Percentiles rank a stretch among this genome's conserved stretches.
phyloP scores from a whole-genome alignment of 2,329 filamentous ascomycete species.

The Fusarium clavum region DNA sequence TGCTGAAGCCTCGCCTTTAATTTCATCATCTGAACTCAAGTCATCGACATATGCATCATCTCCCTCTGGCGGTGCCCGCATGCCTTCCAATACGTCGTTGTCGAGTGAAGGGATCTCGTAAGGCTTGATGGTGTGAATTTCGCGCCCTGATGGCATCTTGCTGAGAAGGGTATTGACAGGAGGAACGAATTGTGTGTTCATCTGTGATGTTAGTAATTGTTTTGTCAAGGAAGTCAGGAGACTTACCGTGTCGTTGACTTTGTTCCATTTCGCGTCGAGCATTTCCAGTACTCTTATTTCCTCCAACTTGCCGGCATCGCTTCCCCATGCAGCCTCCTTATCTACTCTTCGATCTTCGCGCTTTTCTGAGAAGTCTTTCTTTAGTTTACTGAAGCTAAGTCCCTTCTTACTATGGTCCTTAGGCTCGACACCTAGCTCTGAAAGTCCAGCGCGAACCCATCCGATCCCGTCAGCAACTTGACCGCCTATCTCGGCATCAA shows the following conservation, averaged over 20 bases:
- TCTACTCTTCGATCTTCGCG: constrained; percentile 84
- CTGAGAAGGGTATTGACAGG: constrained; percentile 77
- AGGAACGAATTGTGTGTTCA: constrained; percentile 84
- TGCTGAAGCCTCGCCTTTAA: constrained; percentile 44
- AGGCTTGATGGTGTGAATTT: constrained; percentile 79
- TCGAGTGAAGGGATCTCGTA: constrained; percentile 76
- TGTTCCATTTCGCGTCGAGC: constrained; percentile 89
- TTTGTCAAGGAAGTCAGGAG: fast-evolving
- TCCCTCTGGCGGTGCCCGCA: constrained; percentile 58
- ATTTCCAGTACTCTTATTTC: constrained; percentile 88
- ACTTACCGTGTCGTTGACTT: constrained; percentile 89
- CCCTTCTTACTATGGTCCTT: constrained; percentile 64
- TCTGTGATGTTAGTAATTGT: constrained; percentile 58
- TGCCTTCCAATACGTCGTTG: constrained; percentile 70
- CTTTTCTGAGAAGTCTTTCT: constrained; percentile 80
- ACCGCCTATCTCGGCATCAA: constrained; percentile 86
- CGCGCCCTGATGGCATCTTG: constrained; percentile 87
- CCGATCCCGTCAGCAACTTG: constrained; percentile 87
- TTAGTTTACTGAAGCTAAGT: constrained; percentile 70
- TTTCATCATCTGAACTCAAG: constrained; percentile 55
- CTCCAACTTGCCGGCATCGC: constrained; percentile 86
- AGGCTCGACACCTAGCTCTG: constrained; percentile 75
- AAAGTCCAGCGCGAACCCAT: constrained; percentile 83
- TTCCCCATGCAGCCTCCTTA: constrained; percentile 78
- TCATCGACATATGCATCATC: constrained; percentile 51